Percentiles rank a stretch among this genome's conserved stretches.
phyloP scores from a whole-genome alignment of 768 basidiomycete species.

The Butyriboletus loyo region DNA sequence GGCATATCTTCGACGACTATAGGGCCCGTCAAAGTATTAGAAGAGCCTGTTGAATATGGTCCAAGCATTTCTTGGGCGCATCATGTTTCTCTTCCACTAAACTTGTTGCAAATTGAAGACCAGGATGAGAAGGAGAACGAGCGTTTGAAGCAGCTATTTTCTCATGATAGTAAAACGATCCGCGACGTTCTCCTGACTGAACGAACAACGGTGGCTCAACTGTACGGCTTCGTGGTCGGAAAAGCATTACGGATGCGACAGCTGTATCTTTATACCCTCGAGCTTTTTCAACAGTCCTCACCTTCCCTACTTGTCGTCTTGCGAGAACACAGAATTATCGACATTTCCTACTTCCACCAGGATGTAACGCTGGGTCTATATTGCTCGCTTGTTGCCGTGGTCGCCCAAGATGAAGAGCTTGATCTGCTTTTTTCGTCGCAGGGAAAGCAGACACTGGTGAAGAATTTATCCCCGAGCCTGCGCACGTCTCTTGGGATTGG shows the following conservation, averaged over 20 bases:
- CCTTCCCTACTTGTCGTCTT: conserved; percentile 49
- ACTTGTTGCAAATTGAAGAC: conserved; percentile 47
- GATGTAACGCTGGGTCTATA: conserved; percentile 66
- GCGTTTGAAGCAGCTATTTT: conserved; percentile 52
- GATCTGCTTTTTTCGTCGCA: conserved; percentile 47
- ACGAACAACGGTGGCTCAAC: conserved; percentile 63
- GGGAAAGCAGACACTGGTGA: conserved; percentile 48
- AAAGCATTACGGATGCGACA: conserved; percentile 61
- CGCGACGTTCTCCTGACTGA: conserved; percentile 67
- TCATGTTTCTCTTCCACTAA: conserved; percentile 38
- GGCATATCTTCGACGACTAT: conserved; percentile 25
- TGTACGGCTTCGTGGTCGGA: conserved; percentile 73
- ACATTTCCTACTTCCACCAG: conserved; percentile 56
- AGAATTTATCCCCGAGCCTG: conserved; percentile 51
- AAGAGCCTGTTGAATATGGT: conserved; percentile 55
- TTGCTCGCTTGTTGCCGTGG: conserved; percentile 58
- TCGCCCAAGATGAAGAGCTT: conserved; percentile 57
- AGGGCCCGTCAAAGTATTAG: conserved; percentile 46
- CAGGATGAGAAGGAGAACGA: conserved; percentile 40
- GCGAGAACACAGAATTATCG: conserved; percentile 51
- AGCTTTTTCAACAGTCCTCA: conserved; percentile 40
- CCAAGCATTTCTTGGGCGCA: conserved; percentile 33
- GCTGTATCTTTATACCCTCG: conserved; percentile 56
- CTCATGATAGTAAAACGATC: conserved; percentile 50
- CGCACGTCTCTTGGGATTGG: conserved; percentile 54